These are phyloP conservation scores for Plasmodium chabaudi DNA, from an alignment of 169 alveolate species.

Conservation along the genomic window DNA sequence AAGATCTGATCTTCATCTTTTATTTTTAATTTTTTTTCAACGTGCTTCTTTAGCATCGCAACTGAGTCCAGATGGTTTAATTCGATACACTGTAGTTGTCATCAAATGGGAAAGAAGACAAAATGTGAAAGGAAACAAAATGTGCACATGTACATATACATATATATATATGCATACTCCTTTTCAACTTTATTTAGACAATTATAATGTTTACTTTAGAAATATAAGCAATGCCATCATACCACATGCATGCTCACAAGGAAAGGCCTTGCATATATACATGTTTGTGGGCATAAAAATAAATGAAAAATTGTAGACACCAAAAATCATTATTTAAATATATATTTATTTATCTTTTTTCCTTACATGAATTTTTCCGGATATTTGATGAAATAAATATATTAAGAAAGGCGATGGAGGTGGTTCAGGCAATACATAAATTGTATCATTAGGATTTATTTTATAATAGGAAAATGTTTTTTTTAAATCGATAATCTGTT, in stretches of 20 bases:
- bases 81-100: constrained; percentile 27
- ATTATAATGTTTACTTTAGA: no score
- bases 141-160: constrained; percentile 3
- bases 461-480: constrained; percentile 54
- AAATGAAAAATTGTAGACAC: no score
- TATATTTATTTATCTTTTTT: not conserved
- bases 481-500: constrained; percentile 27
- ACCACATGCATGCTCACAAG: no score
- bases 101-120: not conserved
- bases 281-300: no score
- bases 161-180: not conserved
- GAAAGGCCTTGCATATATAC: no score
- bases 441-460: constrained; percentile 29
- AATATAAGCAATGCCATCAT: no score
- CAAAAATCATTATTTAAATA: not conserved
- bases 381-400: constrained; percentile 48
- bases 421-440: constrained; percentile 56
- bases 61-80: constrained; percentile 45
- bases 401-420: constrained; percentile 60
- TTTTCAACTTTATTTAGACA: no score
- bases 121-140: not conserved
- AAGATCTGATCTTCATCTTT: constrained; percentile 59
- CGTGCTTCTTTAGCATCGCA: constrained; percentile 38
- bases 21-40: constrained; percentile 36
- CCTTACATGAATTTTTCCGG: constrained; percentile 60